Evolutionary conservation across 78 protist genomes (phyloP).

Genomic region (Dictyostelium brefeldianum): DNA sequence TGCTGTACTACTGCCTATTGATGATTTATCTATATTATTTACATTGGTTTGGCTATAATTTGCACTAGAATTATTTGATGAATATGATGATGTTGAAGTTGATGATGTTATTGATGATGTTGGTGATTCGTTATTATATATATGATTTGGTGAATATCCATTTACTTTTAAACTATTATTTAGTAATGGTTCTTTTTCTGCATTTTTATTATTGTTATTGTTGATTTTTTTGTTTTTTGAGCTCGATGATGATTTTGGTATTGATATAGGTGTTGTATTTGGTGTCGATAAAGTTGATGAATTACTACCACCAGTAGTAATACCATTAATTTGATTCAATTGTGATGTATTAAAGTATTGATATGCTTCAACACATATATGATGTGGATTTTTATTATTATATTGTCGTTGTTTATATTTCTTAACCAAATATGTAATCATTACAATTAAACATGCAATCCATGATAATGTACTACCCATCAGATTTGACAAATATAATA

Average conservation of each 20-base stretch:
- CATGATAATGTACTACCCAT: conserved; percentile 14
- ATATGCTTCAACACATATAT: neutral
- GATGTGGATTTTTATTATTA: neutral
- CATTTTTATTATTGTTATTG: neutral
- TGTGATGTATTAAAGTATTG: neutral
- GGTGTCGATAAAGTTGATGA: no score
- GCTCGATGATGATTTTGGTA: neutral
- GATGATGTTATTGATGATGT: neutral
- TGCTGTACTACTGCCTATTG: neutral
- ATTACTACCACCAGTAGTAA: neutral
- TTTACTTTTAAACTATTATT: neutral
- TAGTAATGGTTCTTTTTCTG: neutral
- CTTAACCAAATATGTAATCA: neutral
- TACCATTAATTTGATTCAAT: neutral
- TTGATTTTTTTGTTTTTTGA: neutral
- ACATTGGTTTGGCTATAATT: no score
- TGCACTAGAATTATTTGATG: neutral
- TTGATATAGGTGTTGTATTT: neutral
- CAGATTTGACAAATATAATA: conserved; percentile 16
- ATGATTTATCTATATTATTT: neutral
- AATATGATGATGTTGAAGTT: neutral
- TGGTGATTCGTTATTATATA: neutral
- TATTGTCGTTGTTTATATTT: neutral
- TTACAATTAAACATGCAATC: neutral
- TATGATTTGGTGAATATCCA: neutral